Evolutionary conservation across 768 basidiomycete genomes (phyloP).

Genomic region (Boletellus sp.): DNA sequence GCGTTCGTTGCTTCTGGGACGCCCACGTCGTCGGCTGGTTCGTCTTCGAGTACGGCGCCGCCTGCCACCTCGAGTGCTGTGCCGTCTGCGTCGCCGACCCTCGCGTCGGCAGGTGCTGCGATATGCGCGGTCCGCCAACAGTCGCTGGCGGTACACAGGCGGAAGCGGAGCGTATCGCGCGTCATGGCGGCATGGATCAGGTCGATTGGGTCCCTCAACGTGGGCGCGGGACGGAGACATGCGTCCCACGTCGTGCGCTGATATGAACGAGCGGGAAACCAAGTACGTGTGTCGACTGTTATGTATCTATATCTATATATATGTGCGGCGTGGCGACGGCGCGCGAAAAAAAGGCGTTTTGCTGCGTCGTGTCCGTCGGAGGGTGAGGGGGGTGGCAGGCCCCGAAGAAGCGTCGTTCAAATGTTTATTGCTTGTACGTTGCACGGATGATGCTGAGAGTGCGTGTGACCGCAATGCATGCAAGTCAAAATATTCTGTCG

Average conservation of each 20-base stretch:
- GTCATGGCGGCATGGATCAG: conserved; percentile 21
- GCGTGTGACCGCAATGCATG: too few relatives aligned
- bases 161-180: conserved; percentile 9
- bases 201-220: conserved; percentile 17
- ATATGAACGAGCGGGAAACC: too few relatives aligned
- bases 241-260: too few relatives aligned
- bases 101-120: conserved; percentile 2
- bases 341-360: neutral
- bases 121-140: conserved; percentile 22
- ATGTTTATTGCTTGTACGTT: too few relatives aligned
- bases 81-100: conserved; percentile 5
- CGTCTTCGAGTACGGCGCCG: conserved; percentile 2
- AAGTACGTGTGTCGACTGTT: too few relatives aligned
- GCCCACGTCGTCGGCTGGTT: conserved; percentile 12
- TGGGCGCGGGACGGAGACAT: too few relatives aligned
- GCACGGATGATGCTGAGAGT: too few relatives aligned
- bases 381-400: too few relatives aligned
- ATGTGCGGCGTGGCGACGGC: too few relatives aligned
- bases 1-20: conserved; percentile 31
- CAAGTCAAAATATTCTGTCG: too few relatives aligned
- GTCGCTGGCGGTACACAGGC: conserved; percentile 14
- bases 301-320: too few relatives aligned
- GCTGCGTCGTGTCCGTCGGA: neutral
- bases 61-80: neutral
- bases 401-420: too few relatives aligned